Base-by-base conservation (phyloP, 2,329 filamentous ascomycete species). In the Dryadomyces sulphureus region DNA sequence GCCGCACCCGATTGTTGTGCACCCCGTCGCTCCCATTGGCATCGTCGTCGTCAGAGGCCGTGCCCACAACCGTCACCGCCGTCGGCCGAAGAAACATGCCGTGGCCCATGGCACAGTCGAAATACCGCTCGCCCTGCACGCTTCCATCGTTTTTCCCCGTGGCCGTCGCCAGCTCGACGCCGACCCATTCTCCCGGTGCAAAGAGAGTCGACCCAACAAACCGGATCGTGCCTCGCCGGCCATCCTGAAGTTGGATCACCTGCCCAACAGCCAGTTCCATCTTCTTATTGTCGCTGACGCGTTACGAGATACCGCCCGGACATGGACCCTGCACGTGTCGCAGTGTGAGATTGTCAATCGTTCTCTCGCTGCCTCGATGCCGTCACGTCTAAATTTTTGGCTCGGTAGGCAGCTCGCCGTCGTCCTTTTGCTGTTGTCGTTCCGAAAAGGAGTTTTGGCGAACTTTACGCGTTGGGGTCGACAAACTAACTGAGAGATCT, bases 141-240 rank as follows among this genome's bases (percentile, higher is more conserved):
- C 84, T 82, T 53, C 90, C 90, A 70, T 96, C 87, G 56, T 96
- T 96, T 68, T 96, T 96, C 27, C 92, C 90, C 19, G 74, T 77
- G 45, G 80, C 70, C 41, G 86, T 82, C 45, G 87, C 79, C 47
- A 96, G 75, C 67, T 94, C 89, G 49, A 96, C 76, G 52, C 90
- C 90, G 49, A 95, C 71, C 87, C 89, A 96, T 50, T 84, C 79
- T 51, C 89, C 90, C 6, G 73, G 68, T 48, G 87, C 79, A 64
- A 96, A 94, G 55, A 75, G 68, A 34, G 90, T 87, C 46, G 73
- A 68, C 56, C 92, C 92, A 50, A 86, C 69, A 63, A 85, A 98
- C 56, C 85, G 85, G 53, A 98, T 75, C 49, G 75, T 75, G 54
- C 77, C 92, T 55, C 75, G 75, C 55, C 83, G 81, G 57, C 83